phyloP scores from a whole-genome alignment of 495 filamentous ascomycete genomes.

The Neurospora sp. region DNA sequence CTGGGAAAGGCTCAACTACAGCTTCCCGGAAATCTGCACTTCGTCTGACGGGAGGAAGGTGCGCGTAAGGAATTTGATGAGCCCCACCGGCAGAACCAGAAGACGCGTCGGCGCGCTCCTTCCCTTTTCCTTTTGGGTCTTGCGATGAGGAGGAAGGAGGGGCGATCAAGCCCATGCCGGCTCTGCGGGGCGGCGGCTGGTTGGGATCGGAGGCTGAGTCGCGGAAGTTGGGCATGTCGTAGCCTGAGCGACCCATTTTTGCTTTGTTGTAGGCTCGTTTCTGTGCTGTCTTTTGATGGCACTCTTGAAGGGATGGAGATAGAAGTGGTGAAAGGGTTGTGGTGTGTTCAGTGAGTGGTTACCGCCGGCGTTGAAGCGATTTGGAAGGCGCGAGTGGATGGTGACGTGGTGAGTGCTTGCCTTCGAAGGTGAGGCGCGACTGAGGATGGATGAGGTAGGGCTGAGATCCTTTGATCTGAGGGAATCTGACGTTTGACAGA shows the following conservation, averaged over 20 bases:
- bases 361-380: background rate
- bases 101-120: background rate
- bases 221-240: slow-evolving; percentile 9
- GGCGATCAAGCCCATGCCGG: background rate
- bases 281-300: background rate
- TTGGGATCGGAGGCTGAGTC: background rate
- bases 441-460: background rate
- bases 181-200: background rate
- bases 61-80: background rate
- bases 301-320: background rate
- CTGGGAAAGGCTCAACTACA: background rate
- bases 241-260: slow-evolving; percentile 8
- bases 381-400: background rate
- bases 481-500: background rate
- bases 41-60: background rate
- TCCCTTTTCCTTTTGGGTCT: slow-evolving; percentile 3
- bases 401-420: background rate
- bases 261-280: background rate
- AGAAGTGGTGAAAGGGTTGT: background rate
- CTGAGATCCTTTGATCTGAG: background rate
- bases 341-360: background rate
- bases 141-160: background rate
- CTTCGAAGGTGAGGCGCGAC: background rate
- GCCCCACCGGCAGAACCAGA: background rate
- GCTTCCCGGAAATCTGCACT: background rate